phyloP scores from a whole-genome alignment of 495 filamentous ascomycete genomes.

The Physcia stellaris region DNA sequence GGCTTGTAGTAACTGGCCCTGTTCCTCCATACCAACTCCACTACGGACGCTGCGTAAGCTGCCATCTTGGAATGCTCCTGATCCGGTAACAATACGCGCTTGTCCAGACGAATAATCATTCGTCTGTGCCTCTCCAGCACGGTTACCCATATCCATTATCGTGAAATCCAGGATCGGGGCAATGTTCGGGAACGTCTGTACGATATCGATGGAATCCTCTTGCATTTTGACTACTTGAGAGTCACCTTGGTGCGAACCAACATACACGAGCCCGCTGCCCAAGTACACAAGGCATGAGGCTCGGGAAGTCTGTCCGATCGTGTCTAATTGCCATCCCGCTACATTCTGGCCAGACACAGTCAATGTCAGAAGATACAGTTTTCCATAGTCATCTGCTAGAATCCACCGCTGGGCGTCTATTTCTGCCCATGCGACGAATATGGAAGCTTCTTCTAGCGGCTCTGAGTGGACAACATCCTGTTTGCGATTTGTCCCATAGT shows the following conservation, averaged over 20 bases:
- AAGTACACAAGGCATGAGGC: constrained; percentile 70
- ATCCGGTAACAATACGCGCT: constrained; percentile 83
- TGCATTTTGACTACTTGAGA: constrained; percentile 66
- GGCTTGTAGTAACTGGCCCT: constrained; percentile 72
- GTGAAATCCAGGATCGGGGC: constrained; percentile 87
- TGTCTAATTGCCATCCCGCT: constrained; percentile 48
- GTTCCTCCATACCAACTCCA: constrained; percentile 84
- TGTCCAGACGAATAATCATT: constrained; percentile 93
- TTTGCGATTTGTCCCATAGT: constrained; percentile 59
- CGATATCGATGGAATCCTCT: constrained; percentile 39
- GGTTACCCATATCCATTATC: constrained; percentile 86
- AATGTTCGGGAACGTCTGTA: constrained; percentile 74
- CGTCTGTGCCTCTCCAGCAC: constrained; percentile 58
- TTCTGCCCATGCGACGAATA: constrained; percentile 80
- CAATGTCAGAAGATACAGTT: constrained; percentile 66
- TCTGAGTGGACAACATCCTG: constrained; percentile 40
- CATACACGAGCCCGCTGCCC: constrained; percentile 58
- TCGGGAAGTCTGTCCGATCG: constrained; percentile 57
- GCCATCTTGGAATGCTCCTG: constrained; percentile 76
- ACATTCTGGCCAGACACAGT: constrained; percentile 52
- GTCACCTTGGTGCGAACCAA: constrained; percentile 87
- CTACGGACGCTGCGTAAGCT: constrained; percentile 79
- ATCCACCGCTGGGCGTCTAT: constrained; percentile 70
- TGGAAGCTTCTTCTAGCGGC: constrained; percentile 52
- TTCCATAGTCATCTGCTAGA: constrained; percentile 81